Base-by-base conservation (phyloP, 805 yeast genomes). In the Suhomyces tanzawaensis region DNA sequence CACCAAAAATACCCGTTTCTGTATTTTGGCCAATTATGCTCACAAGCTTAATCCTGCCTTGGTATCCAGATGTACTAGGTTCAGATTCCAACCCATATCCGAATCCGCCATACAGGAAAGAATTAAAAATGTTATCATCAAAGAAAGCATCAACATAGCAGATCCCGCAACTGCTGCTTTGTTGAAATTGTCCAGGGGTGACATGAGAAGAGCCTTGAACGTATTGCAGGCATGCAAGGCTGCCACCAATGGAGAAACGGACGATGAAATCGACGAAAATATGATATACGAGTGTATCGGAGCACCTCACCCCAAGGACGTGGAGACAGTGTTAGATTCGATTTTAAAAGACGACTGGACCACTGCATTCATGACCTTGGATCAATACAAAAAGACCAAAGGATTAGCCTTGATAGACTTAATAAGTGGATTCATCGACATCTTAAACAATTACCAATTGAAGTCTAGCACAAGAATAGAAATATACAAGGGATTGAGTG, bases 1-100 rank as follows among this genome's bases (percentile, higher is more conserved):
- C 57, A 88, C 97, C 16, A 85, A 87, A 53, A 90, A 89, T 60
- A 88, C 96, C n/a, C 74, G 98, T 46, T 91, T 91, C 60, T 90
- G 97, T 64, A 88, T 93, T 32, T 70, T 93, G 54, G 98, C 99
- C 33, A 93, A 93, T 60, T 93, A 93, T 66, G 82, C 96, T 2
- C 97, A 93, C 68, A 93, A 93, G 55, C 69, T 93, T 51, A 91
- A 91, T 44, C 98, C 99, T 1, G 99, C 99, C 0, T 74, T 93
- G 49, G 64, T 91, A 34, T 88, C 96, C 29, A 79, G 99, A 60
- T 93, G 99, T 60, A 93, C 99, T 6, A 70, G 97, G 49, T 95
- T 93, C 69, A 72, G 99, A 51, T 93, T 93, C 64, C 78, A 85
- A 30, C 99, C 99, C 3, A 67, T 93, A 37, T 64, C 79, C 1